Percentiles rank a stretch among this genome's conserved stretches.
Evolutionary conservation across 2,329 filamentous ascomycete genomes (phyloP).

Genomic region (Exophiala xenobiotica): DNA sequence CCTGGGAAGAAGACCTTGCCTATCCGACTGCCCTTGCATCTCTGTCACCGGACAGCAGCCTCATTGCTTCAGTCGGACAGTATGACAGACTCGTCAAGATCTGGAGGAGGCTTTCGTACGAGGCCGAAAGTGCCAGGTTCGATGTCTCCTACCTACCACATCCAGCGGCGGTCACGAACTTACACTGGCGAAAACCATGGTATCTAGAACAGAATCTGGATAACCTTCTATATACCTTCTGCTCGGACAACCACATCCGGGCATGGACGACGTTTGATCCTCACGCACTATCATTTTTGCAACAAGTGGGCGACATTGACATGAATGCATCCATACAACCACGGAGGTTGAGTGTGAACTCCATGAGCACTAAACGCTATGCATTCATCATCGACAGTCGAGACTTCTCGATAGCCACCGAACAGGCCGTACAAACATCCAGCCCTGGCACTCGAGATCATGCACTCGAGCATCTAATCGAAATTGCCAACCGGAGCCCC

Average conservation of each 20-base stretch:
- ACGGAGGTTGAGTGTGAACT: slow-evolving; percentile 42
- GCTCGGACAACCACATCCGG: slow-evolving; percentile 73
- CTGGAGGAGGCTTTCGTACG: slow-evolving; percentile 85
- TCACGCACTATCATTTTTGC: slow-evolving; percentile 68
- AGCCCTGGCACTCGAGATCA: slow-evolving; percentile 63
- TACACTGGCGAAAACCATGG: slow-evolving; percentile 81
- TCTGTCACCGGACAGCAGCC: slow-evolving; percentile 81
- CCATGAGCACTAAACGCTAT: slow-evolving; percentile 55
- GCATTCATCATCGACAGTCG: slow-evolving; percentile 80
- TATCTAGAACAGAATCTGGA: slow-evolving; percentile 76
- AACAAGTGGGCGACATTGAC: slow-evolving; percentile 79
- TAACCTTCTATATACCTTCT: slow-evolving; percentile 88
- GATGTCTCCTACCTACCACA: slow-evolving; percentile 91
- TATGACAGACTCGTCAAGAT: slow-evolving; percentile 86
- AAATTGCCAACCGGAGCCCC: slow-evolving; percentile 78
- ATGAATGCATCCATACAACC: slow-evolving; percentile 68
- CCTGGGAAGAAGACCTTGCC: slow-evolving; percentile 75
- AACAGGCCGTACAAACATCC: slow-evolving; percentile 67
- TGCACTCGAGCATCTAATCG: slow-evolving; percentile 78
- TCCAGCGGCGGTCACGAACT: slow-evolving; percentile 71
- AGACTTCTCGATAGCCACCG: slow-evolving; percentile 75
- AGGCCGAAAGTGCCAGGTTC: slow-evolving; percentile 78
- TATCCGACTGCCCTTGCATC: slow-evolving; percentile 70
- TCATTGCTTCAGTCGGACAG: slow-evolving; percentile 77
- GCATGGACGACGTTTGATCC: slow-evolving; percentile 80